Percentiles rank a stretch among this genome's conserved stretches.
phyloP scores from a whole-genome alignment of 2,329 filamentous ascomycete genomes.

The Monosporascus sp. region DNA sequence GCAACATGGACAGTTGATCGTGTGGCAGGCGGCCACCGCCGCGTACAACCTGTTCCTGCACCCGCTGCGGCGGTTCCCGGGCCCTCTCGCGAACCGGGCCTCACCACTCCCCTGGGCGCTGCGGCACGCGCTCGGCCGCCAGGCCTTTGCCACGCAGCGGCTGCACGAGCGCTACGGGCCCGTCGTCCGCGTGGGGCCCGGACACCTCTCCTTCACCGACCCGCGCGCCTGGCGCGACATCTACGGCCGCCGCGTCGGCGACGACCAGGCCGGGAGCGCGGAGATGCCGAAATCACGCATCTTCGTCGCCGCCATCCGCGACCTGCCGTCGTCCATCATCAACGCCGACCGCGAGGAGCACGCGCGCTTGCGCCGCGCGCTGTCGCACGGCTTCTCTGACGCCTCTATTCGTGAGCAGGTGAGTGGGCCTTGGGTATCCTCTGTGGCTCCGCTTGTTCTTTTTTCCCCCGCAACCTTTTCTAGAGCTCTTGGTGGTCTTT shows the following conservation, averaged over 20 bases:
- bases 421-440: too few relatives aligned
- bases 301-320: conserved; percentile 12
- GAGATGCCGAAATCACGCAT: conserved; percentile 18
- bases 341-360: conserved; percentile 23
- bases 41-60: conserved; percentile 25
- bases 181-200: conserved; percentile 18
- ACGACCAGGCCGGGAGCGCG: conserved; percentile 6
- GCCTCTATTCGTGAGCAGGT: conserved; percentile 20
- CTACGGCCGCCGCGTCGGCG: conserved; percentile 25
- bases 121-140: conserved; percentile 12
- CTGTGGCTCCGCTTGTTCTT: too few relatives aligned
- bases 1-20: conserved; percentile 10
- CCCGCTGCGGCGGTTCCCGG: conserved; percentile 20
- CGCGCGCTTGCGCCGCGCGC: conserved; percentile 19
- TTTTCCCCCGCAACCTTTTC: too few relatives aligned
- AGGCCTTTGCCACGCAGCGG: conserved; percentile 17
- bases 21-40: conserved; percentile 12
- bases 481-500: too few relatives aligned
- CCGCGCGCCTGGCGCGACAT: conserved; percentile 27
- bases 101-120: conserved; percentile 19
- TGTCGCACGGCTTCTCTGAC: conserved; percentile 26
- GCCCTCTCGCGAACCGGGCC: conserved; percentile 16
- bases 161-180: conserved; percentile 19
- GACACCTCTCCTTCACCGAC: conserved; percentile 26
- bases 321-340: conserved; percentile 21